Evolutionary conservation across 345 rosid species (phyloP), one percentile per base, ranked within the genome.

Genomic region (Durio zibethinus): DNA sequence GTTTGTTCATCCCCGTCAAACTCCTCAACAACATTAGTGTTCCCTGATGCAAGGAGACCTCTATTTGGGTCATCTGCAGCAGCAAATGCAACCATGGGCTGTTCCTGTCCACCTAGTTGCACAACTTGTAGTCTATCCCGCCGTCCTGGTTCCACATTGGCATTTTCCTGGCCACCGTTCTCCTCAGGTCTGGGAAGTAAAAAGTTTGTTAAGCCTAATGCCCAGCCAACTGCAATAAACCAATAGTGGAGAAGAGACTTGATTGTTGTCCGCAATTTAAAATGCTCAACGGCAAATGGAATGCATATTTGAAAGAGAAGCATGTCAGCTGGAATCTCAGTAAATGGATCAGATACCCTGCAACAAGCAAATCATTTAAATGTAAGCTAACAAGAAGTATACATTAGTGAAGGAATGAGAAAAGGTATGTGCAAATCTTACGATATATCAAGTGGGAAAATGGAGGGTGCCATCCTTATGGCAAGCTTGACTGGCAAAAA

Each of bases 301-400:
- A 92, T 89, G 88, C 97, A 97, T 76, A 94, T 97, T 87, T 94
- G 98, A 79, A 97, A 94, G 73, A 97, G 91, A 75, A 97, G 99
- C 95, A 94, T 91, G 88, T 91, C 97, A 35, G 95, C 98, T 0
- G 99, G 99, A 78, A 97, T 94, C 85, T 97, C 99, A 10, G 99
- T 97, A 84, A 94, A 91, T 69, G 99, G 99, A 79, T 97, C 99
- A 0, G 99, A 91, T 47, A 97, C 95, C 82, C 98, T 96, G 97
- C 76, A 78, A 77, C 35, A 83, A 77, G 67, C 10, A 56, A 60
- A 45, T 40, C 67, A 38, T 33, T 16, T 53, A 66, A 40, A 71
- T 31, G 25, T 14, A 61, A 57, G 50, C 43, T 59, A 25, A 60
- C 74, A 64, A 66, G 23, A 14, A 68, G 73, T 1, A 80, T 69